A percentile compares a stretch with the other conserved stretches of the same genome.
These are phyloP conservation scores for Niebla homalea DNA, from an alignment of 495 filamentous ascomycete genomes.

Conservation along the genomic window DNA sequence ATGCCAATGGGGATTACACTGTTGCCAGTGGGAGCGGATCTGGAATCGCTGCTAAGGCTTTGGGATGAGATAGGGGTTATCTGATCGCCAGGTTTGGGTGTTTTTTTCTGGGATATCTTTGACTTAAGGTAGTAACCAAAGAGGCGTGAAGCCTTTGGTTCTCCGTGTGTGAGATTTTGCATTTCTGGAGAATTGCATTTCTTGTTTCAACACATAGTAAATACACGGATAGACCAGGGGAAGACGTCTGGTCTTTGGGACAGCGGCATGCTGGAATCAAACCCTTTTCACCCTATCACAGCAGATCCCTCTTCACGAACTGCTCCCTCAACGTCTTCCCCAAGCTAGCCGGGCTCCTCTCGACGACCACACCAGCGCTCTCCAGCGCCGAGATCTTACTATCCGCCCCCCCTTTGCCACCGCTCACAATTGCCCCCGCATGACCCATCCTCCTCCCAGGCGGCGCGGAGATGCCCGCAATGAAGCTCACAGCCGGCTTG, in stretches of 20 bases:
- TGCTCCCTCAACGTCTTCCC: slow-evolving; percentile 87
- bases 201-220: too few relatives aligned
- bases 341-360: slow-evolving; percentile 81
- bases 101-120: too few relatives aligned
- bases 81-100: too few relatives aligned
- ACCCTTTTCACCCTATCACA: slow-evolving; percentile 38
- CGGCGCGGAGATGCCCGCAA: slow-evolving; percentile 93
- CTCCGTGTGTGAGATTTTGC: too few relatives aligned
- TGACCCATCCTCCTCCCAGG: slow-evolving; percentile 97
- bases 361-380: slow-evolving; percentile 85
- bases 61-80: background rate
- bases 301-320: slow-evolving; percentile 90
- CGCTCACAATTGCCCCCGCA: slow-evolving; percentile 92
- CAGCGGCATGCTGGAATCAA: too few relatives aligned
- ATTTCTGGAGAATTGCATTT: too few relatives aligned
- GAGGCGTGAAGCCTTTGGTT: too few relatives aligned
- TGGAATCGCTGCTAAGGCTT: background rate
- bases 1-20: slow-evolving; percentile 4
- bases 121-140: too few relatives aligned
- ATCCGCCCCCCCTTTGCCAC: slow-evolving; percentile 93
- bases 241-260: too few relatives aligned
- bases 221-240: too few relatives aligned
- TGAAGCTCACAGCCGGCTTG: slow-evolving; percentile 96
- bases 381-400: slow-evolving; percentile 95
- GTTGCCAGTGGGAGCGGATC: background rate